Evolutionary conservation across 805 yeast genomes (phyloP), one percentile per base, ranked within the genome.

Genomic region (Myxozyma geophila): DNA sequence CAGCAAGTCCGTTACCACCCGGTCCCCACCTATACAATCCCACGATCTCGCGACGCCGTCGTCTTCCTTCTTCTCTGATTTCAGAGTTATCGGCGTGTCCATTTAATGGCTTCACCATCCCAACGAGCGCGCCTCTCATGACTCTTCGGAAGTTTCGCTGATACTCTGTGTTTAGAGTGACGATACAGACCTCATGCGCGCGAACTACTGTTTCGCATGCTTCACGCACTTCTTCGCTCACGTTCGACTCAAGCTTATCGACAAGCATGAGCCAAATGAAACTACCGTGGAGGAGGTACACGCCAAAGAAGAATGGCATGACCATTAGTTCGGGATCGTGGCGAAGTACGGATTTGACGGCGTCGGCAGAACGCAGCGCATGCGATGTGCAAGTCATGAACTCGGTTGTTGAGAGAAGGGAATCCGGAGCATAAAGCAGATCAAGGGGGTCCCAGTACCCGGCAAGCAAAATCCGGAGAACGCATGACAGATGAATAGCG

Each of bases 1-100:
- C 72, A 5, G 79, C 79, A 33, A 77, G 67, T 12, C 80, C 80
- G 49, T 71, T 70, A 8, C 80, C 79, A 5, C 74, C 74, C 7
- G 71, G 66, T 36, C 69, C 66, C 80, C 79, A 77, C 55, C 77
- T 72, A 69, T 76, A 77, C 35, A 77, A 71, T 15, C 73, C 72
- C 23, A 78, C 59, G 4, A 75, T 73, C 19, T 76, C 75, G 39
- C 77, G 68, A n/a, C 67, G n/a, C 50, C 73, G 70, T 37, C 72
- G 62, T 8, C 74, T 63, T 2, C 66, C 68, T 39, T 69, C 75
- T 36, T 69, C 71, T 28, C 59, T 23, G 28, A 53, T 53, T 43
- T 66, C 67, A 58, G 65, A 5, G 56, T 67, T 43, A 69, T 70
- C 61, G 67, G 73, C 4, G 67, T 54, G 40, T 67, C 58, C 39